phyloP scores from a whole-genome alignment of 2,329 filamentous ascomycete genomes.

The Dothidotthia symphoricarpi region DNA sequence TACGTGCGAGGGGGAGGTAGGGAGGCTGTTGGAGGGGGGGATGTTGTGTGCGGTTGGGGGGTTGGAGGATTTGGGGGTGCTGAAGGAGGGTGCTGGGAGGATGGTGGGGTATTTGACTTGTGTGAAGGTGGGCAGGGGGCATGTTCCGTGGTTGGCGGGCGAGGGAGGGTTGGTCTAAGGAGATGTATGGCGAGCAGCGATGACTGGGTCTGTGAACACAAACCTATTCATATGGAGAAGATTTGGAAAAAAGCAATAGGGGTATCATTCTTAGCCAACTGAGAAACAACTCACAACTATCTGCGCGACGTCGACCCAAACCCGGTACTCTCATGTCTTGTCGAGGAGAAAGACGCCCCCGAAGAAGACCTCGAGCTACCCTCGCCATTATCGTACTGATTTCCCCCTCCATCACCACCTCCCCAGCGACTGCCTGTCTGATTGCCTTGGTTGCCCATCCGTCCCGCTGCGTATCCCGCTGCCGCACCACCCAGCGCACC shows the following conservation, averaged over 20 bases:
- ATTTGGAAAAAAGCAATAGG: no score
- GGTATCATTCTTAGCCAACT: conserved; percentile 36
- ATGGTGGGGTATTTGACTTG: conserved; percentile 40
- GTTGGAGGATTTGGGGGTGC: conserved; percentile 22
- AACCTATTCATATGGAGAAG: no score
- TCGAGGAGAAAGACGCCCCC: conserved; percentile 44
- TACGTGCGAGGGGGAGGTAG: conserved; percentile 24
- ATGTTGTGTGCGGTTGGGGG: conserved; percentile 17
- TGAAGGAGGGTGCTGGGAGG: conserved; percentile 33
- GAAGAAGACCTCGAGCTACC: conserved; percentile 38
- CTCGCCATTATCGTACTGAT: conserved; percentile 38
- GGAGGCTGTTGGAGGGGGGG: conserved; percentile 11
- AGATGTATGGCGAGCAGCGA: no score
- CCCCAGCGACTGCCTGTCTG: conserved; percentile 38
- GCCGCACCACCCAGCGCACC: conserved; percentile 68
- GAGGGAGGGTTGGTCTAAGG: background rate
- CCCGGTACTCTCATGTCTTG: conserved; percentile 66
- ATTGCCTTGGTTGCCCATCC: conserved; percentile 40
- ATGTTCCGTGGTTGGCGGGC: conserved; percentile 31
- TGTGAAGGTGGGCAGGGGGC: conserved; percentile 22
- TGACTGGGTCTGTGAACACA: no score
- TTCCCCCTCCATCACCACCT: conserved; percentile 31
- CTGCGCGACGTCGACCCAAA: conserved; percentile 65
- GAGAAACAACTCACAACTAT: conserved; percentile 17
- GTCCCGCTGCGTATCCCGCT: conserved; percentile 64